Conservation (phyloP, 2,329 filamentous ascomycete species). For the Aureobasidium uvarum region DNA sequence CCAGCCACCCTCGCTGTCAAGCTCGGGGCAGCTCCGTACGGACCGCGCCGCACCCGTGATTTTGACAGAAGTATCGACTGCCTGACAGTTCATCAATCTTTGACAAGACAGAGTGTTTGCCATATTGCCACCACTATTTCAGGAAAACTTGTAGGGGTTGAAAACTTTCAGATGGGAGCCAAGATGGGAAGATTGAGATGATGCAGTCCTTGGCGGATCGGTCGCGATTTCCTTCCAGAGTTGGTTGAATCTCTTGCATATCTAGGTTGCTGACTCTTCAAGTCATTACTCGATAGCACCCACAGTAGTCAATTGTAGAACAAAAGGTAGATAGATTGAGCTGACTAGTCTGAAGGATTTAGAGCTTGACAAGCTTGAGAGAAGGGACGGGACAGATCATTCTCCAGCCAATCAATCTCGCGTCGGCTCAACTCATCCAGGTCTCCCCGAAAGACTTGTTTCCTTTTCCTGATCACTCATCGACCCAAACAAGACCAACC, state of each 20-base stretch:
- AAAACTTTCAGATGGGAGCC: not conserved
- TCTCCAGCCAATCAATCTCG: not conserved
- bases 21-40: constrained; percentile 1
- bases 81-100: not conserved
- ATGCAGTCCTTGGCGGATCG: not conserved
- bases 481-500: not conserved
- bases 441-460: not conserved
- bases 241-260: constrained; percentile 2
- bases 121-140: not conserved
- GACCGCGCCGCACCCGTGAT: constrained; percentile 8
- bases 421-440: not conserved
- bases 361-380: not conserved
- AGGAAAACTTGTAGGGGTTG: not conserved
- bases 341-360: not conserved
- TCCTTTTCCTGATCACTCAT: constrained; percentile 1
- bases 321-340: constrained; percentile 16
- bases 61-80: constrained; percentile 6
- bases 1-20: not conserved
- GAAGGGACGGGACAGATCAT: not conserved
- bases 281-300: not conserved
- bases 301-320: not conserved
- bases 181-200: not conserved
- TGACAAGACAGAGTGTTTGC: not conserved
- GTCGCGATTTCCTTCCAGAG: constrained; percentile 10
- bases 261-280: not conserved